A percentile compares a stretch with the other conserved stretches of the same genome.
Conservation (phyloP, 202 grass and related monocot species). For the Elaeis oleifera region DNA sequence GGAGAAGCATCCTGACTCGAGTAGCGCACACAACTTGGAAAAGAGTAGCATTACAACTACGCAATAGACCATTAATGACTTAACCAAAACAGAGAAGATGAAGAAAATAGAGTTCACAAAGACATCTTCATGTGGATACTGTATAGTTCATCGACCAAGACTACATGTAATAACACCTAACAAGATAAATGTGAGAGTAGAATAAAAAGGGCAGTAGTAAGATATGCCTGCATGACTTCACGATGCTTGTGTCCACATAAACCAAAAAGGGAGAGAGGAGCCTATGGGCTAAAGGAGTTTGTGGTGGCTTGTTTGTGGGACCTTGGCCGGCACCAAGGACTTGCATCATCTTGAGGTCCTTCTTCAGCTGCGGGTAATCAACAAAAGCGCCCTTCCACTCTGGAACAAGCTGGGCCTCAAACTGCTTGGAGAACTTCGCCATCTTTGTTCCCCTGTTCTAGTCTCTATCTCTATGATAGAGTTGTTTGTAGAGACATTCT, state of each 20-base stretch:
- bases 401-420: constrained; percentile 62
- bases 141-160: too few relatives aligned
- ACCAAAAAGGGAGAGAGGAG: constrained; percentile 28
- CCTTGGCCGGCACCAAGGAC: neutral
- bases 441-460: constrained; percentile 15
- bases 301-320: neutral
- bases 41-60: too few relatives aligned
- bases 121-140: too few relatives aligned
- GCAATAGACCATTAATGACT: too few relatives aligned
- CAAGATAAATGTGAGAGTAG: too few relatives aligned
- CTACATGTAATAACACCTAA: too few relatives aligned
- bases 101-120: neutral
- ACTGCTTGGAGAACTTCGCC: constrained; percentile 85
- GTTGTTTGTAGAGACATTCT: neutral
- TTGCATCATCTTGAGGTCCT: constrained; percentile 64
- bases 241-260: constrained; percentile 24
- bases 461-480: neutral
- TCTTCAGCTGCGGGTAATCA: constrained; percentile 74
- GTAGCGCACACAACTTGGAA: constrained; percentile 7
- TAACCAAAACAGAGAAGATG: too few relatives aligned
- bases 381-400: constrained; percentile 80
- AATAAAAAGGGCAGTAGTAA: neutral
- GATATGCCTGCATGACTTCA: constrained; percentile 45
- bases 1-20: too few relatives aligned
- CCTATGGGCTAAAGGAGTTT: constrained; percentile 22